Base-by-base conservation (phyloP, 2,329 filamentous ascomycete genomes). In the Trichoderma lentiforme region DNA sequence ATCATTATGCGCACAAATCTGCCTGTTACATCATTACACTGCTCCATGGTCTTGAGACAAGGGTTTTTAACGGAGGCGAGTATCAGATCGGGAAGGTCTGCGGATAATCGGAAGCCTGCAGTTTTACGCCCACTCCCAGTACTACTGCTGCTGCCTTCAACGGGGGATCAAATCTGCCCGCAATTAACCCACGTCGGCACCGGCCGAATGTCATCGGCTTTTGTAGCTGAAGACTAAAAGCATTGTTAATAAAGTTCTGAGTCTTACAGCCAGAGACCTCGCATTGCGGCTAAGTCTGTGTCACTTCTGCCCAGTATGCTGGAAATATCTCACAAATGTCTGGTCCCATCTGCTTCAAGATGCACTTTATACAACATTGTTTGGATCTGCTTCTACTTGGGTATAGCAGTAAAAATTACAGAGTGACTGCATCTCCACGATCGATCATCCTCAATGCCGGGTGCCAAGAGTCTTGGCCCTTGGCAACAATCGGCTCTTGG, bases 51-150 rank as follows among this genome's bases (percentile, higher is more conserved):
- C 51, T 6, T 14, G 9, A 3, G 36, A 18, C 21, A 21, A 57
- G 30, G 56, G 66, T 51, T 69, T 15, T 9, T 32, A n/a, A 51
- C 66, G 66, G 66, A 61, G 39, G n/a, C 56, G 15, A 3, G 21
- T 30, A 21, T 69, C 56, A 69, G n/a, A 69, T 61, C 66, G 56
- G 66, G 66, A 69, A 69, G 66, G 66, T 69, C 60, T 69, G 56
- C 66, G 66, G 66, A 61, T 69, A 69, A 51, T 69, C 66, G 66
- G 66, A 69, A 61, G 66, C 18, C 15, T 30, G 30, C 21, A n/a
- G 7, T 21, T 32, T 6, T 24, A 14, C n/a, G 24, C 32, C 66
- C 66, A 69, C 66, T 18, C 12, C 34, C 24, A 60, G 18, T 47
- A 36, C 15, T 58, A 68, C 65, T 43, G 3, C 34, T 63, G 15